phyloP scores from a whole-genome alignment of 495 filamentous ascomycete genomes.

The Penicillium nucicola region DNA sequence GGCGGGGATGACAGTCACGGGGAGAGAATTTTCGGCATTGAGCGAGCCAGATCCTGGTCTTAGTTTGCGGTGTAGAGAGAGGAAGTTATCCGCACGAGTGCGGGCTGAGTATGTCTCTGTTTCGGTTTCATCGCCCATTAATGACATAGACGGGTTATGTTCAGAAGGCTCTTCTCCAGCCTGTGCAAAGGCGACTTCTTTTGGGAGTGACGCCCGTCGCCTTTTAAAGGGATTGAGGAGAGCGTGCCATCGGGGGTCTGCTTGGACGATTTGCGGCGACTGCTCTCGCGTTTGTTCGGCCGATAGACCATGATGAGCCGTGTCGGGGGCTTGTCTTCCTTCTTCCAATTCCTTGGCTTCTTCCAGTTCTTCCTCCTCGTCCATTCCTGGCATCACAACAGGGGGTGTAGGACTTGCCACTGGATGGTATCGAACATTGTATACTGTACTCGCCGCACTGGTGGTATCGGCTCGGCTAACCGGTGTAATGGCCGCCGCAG shows the following conservation, averaged over 20 bases:
- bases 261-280: constrained; percentile 33
- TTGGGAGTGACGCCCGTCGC: constrained; percentile 49
- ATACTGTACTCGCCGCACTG: constrained; percentile 77
- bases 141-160: constrained; percentile 15
- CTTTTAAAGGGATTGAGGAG: constrained; percentile 53
- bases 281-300: constrained; percentile 22
- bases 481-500: constrained; percentile 63
- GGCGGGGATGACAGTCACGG: constrained; percentile 68
- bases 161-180: constrained; percentile 34
- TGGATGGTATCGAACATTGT: constrained; percentile 80
- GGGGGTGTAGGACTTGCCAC: constrained; percentile 64
- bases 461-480: constrained; percentile 75
- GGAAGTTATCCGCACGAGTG: constrained; percentile 26
- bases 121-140: constrained; percentile 20
- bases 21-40: constrained; percentile 37
- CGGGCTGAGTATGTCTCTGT: constrained; percentile 8
- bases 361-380: constrained; percentile 32
- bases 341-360: constrained; percentile 30
- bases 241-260: constrained; percentile 45
- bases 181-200: constrained; percentile 51
- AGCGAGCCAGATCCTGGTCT: constrained; percentile 24
- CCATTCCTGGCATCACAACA: constrained; percentile 38
- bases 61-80: constrained; percentile 27
- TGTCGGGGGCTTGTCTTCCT: constrained; percentile 8
- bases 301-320: constrained; percentile 8